Evolutionary conservation across 148 eudicot genomes (phyloP).

Genomic region (Cornus kousa): DNA sequence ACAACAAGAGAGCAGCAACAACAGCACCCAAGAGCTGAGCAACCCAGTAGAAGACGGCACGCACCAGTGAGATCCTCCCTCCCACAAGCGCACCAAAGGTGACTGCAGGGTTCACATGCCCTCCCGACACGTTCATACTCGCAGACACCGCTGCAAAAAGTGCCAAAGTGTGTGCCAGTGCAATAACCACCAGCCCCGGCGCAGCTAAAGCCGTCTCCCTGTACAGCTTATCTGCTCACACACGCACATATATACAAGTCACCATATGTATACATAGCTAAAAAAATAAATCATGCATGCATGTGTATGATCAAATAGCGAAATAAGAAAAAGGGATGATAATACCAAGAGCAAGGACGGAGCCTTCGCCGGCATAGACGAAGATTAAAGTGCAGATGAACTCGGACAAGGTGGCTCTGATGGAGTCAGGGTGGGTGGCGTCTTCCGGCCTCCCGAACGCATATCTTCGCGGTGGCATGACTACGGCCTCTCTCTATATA

Average conservation of each 20-base stretch:
- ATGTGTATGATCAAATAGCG: neutral
- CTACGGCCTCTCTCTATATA: neutral
- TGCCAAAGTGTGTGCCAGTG: slow-evolving; percentile 69
- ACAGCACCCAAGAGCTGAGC: slow-evolving; percentile 83
- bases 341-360: slow-evolving; percentile 39
- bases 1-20: slow-evolving; percentile 58
- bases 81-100: slow-evolving; percentile 89
- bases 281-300: too few species aligned
- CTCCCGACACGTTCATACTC: slow-evolving; percentile 79
- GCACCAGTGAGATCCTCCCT: slow-evolving; percentile 69
- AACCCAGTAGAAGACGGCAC: slow-evolving; percentile 80
- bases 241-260: neutral
- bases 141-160: slow-evolving; percentile 82
- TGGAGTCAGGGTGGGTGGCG: slow-evolving; percentile 65
- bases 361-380: slow-evolving; percentile 75
- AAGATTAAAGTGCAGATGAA: slow-evolving; percentile 63
- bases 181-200: slow-evolving; percentile 49
- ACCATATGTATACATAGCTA: too few species aligned
- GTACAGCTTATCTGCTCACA: slow-evolving; percentile 61
- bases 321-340: neutral
- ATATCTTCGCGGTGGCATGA: slow-evolving; percentile 40
- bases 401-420: slow-evolving; percentile 63
- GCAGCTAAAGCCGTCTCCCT: slow-evolving; percentile 40
- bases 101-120: slow-evolving; percentile 86
- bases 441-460: slow-evolving; percentile 62